phyloP scores from a whole-genome alignment of 108 stramenopile genomes.

The Cyclotella cryptica region DNA sequence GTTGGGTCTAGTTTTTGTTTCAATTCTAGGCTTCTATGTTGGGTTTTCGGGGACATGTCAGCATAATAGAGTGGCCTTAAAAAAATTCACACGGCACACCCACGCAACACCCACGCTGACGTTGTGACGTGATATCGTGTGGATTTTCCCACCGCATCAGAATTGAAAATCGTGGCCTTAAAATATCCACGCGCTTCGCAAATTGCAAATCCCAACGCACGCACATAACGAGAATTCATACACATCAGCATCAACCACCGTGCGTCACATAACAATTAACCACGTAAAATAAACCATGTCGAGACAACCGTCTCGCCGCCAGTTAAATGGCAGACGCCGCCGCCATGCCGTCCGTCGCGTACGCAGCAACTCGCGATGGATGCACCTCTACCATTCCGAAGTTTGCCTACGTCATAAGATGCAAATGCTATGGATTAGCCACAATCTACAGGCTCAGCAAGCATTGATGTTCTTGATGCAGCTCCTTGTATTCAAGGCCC shows the following conservation, averaged over 20 bases:
- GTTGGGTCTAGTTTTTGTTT: too few relatives aligned
- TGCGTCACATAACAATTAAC: too few relatives aligned
- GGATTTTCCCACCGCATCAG: not conserved
- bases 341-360: not conserved
- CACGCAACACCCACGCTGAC: not conserved
- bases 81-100: too few relatives aligned
- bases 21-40: too few relatives aligned
- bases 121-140: not conserved
- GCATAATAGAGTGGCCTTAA: too few relatives aligned
- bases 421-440: not conserved
- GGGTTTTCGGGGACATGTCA: too few relatives aligned
- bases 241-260: too few relatives aligned
- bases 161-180: too few relatives aligned
- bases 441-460: not conserved
- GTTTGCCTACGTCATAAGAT: not conserved
- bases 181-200: too few relatives aligned
- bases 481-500: not conserved
- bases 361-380: conserved; percentile 10
- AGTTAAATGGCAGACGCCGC: not conserved
- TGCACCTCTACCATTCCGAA: conserved; percentile 12
- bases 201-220: not conserved
- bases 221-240: too few relatives aligned
- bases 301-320: not conserved
- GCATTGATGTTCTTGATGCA: not conserved
- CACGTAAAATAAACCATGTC: conserved; percentile 17